phyloP scores from a whole-genome alignment of 225 moss, liverwort and hornwort species.

The Thuidium tamariscinum region DNA sequence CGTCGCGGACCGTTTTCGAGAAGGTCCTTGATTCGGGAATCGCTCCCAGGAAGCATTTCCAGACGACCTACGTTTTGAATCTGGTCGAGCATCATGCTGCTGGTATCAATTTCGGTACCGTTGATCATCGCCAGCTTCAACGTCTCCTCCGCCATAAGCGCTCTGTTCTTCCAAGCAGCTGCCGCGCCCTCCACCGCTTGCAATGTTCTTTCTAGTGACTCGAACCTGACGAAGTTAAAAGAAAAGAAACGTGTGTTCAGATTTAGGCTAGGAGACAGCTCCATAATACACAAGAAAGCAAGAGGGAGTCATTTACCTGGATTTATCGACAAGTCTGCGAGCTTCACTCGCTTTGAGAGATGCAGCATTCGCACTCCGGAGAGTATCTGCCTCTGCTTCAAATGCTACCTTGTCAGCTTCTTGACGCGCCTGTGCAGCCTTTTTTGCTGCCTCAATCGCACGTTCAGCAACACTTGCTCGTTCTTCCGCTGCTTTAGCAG shows the following conservation, averaged over 20 bases:
- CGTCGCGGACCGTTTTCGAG: constrained; percentile 77
- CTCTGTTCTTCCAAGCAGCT: constrained; percentile 64
- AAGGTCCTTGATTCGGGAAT: constrained; percentile 52
- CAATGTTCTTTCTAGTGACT: constrained; percentile 60
- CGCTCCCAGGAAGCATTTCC: constrained; percentile 52
- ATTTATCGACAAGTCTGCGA: constrained; percentile 24
- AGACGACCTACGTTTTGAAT: constrained; percentile 32
- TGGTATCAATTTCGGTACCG: constrained; percentile 11
- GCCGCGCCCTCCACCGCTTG: constrained; percentile 44
- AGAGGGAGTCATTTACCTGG: constrained; percentile 3
- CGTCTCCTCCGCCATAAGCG: constrained; percentile 34
- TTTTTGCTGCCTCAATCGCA: constrained; percentile 39
- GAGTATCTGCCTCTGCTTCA: constrained; percentile 47
- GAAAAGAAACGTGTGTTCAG: not conserved
- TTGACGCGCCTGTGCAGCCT: constrained; percentile 20
- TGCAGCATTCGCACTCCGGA: constrained; percentile 36
- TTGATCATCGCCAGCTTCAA: constrained; percentile 26
- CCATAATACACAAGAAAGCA: not conserved
- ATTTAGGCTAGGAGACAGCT: not conserved
- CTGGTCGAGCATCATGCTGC: constrained; percentile 11
- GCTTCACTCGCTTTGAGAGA: constrained; percentile 47
- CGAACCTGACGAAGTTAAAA: constrained; percentile 21
- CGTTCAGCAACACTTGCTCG: constrained; percentile 28
- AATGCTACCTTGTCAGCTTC: constrained; percentile 27
- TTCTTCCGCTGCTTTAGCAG: constrained; percentile 36